Evolutionary conservation across 169 alveolate genomes (phyloP).

Genomic region (Plasmodium fragile): DNA sequence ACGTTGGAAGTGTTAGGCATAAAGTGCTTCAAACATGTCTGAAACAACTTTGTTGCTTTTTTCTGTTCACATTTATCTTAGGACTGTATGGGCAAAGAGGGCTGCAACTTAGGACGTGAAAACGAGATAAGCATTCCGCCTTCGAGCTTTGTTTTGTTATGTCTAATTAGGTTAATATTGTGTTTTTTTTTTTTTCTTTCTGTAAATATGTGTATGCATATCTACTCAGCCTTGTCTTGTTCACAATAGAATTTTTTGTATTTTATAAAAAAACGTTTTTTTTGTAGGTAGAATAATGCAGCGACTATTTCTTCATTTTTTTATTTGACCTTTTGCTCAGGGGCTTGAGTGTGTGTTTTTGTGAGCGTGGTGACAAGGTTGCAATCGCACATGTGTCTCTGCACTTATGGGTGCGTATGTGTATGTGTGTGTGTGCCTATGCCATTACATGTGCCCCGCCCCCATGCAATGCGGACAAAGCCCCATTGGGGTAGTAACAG

Average conservation of each 20-base stretch:
- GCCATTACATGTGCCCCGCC: background rate
- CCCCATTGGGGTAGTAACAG: background rate
- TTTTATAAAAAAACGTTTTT: background rate
- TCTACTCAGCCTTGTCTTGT: background rate
- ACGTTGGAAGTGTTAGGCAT: background rate
- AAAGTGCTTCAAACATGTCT: background rate
- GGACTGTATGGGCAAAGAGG: background rate
- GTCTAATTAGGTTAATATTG: background rate
- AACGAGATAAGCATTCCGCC: background rate
- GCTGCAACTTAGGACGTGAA: background rate
- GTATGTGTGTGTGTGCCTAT: background rate
- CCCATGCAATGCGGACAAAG: background rate
- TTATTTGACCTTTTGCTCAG: background rate
- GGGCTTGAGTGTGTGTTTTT: background rate
- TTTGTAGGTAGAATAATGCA: background rate
- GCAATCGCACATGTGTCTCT: background rate
- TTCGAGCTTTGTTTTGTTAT: background rate
- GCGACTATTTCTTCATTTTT: background rate
- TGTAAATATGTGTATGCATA: slow-evolving; percentile 1
- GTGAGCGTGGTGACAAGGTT: background rate
- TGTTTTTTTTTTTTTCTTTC: background rate
- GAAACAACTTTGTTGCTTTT: background rate
- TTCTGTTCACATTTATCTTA: background rate
- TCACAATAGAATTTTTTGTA: background rate
- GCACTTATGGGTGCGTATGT: background rate